phyloP scores from a whole-genome alignment of 2,329 filamentous ascomycete genomes.

The Fusarium sp. region DNA sequence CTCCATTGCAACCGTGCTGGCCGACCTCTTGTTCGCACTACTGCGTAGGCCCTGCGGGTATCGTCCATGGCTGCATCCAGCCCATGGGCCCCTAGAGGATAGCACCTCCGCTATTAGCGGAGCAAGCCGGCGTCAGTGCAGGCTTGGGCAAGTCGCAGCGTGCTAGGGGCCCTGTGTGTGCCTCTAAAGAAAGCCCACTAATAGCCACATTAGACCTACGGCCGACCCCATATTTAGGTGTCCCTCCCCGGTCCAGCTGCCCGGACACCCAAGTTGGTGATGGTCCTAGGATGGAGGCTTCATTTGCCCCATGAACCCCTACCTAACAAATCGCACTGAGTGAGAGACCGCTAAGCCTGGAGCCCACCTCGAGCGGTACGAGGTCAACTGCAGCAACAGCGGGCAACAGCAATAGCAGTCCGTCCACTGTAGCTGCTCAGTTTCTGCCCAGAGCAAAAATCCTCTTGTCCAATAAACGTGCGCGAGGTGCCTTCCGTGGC shows the following conservation, averaged over 20 bases:
- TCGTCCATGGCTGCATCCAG: constrained; percentile 22
- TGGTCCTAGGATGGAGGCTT: constrained; percentile 17
- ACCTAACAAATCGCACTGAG: constrained; percentile 1
- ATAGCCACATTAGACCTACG: constrained; percentile 34
- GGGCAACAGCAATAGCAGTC: background rate
- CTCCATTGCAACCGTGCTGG: constrained; percentile 22
- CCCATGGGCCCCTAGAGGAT: constrained; percentile 25
- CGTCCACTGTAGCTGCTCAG: constrained; percentile 22
- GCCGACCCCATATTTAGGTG: constrained; percentile 43
- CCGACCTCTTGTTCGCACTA: constrained; percentile 16
- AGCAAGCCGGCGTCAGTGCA: constrained; percentile 39
- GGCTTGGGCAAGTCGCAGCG: constrained; percentile 27
- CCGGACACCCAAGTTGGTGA: constrained; percentile 24
- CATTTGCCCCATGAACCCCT: constrained; percentile 23
- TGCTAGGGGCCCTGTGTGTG: constrained; percentile 31
- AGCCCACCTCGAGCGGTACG: background rate
- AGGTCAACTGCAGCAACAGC: background rate
- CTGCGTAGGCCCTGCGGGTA: constrained; percentile 8
- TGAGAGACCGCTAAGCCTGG: background rate
- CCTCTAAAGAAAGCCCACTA: constrained; percentile 27
- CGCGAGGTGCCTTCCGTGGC: constrained; percentile 16
- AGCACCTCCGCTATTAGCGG: constrained; percentile 39
- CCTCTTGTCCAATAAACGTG: constrained; percentile 14
- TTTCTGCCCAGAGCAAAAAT: constrained; percentile 17
- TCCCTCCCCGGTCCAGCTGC: constrained; percentile 35